phyloP scores from a whole-genome alignment of 805 yeast species.

The Sugiyamaella americana region DNA sequence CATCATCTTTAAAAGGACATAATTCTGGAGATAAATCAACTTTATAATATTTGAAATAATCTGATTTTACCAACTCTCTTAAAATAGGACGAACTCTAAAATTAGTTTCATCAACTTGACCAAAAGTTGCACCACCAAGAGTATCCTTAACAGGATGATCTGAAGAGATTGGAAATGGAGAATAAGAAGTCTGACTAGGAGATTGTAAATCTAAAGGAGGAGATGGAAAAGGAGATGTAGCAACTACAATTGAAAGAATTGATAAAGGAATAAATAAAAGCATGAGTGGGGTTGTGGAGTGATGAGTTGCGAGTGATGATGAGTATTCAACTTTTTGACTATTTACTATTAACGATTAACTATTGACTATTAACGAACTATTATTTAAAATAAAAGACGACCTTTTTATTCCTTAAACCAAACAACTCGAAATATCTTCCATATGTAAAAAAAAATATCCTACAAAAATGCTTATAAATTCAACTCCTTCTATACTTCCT shows the following conservation, averaged over 20 bases:
- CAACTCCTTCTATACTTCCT: too few species aligned
- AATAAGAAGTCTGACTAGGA: not conserved
- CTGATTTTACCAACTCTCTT: constrained; percentile 55
- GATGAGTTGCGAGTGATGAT: not conserved
- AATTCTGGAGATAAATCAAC: constrained; percentile 60
- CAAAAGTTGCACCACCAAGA: constrained; percentile 24
- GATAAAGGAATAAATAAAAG: too few species aligned
- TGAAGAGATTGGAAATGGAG: not conserved
- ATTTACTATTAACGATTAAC: too few species aligned
- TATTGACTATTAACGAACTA: too few species aligned
- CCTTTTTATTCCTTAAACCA: too few species aligned
- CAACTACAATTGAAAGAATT: not conserved
- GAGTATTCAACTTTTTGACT: not conserved
- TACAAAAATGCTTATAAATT: too few species aligned
- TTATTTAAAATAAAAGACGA: too few species aligned
- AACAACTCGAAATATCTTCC: too few species aligned
- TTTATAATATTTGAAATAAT: constrained; percentile 83
- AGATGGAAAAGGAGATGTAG: not conserved
- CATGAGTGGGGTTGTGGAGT: too few species aligned
- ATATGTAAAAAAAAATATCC: too few species aligned
- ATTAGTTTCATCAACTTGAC: constrained; percentile 50
- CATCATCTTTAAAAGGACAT: constrained; percentile 76
- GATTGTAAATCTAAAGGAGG: not conserved
- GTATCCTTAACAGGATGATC: constrained; percentile 6
- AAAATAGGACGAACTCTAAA: constrained; percentile 48